Base-by-base conservation (phyloP, 164 flowering plant genomes). In the Piper longum region DNA sequence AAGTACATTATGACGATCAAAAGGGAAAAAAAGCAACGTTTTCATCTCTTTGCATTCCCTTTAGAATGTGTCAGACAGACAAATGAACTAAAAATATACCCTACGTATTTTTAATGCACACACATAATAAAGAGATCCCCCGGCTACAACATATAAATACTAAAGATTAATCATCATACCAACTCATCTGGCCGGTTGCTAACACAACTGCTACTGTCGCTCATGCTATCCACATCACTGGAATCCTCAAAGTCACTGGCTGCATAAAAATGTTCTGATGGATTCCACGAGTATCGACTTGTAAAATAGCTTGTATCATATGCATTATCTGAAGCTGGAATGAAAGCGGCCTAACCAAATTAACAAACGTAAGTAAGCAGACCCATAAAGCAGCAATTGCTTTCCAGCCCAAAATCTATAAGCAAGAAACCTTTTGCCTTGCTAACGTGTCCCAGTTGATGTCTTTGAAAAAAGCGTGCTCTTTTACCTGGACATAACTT, bases 361-460 rank as follows among this genome's bases (percentile, higher is more conserved):
- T 9, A n/a, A 14, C 39, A 57, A 57, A 57, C 60, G 8, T 13
- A 11, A 26, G 12, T 57, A 41, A 36, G 60, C 3, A 36, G 39
- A 26, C 9, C 12, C 41, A 5, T 13, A 6, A 26, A 18, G 41
- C 16, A 5, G 36, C 41, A 36, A 26, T 17, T 26, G 11, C 13
- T 14, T 3, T 1, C 26, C 13, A 45, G 8, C 4, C 9, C 3
- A 45, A 0, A 16, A 5, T 16, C 19, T 45, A 66, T 36, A n/a
- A 17, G 19, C 54, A 0, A 57, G 44, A 57, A 51, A 95, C 99
- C 98, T 95, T 95, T 76, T 91, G 99, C 73, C 99, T 80, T 18
- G 96, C 96, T 67, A 91, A 88, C 40, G 99, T 95, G 68, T 91
- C 96, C 99, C 99, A 95, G 73, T 91, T 95, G 68, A 91, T 89